A percentile compares a stretch with the other conserved stretches of the same genome.
Evolutionary conservation across 305 asterid genomes (phyloP).

Genomic region (Solanum chacoense): DNA sequence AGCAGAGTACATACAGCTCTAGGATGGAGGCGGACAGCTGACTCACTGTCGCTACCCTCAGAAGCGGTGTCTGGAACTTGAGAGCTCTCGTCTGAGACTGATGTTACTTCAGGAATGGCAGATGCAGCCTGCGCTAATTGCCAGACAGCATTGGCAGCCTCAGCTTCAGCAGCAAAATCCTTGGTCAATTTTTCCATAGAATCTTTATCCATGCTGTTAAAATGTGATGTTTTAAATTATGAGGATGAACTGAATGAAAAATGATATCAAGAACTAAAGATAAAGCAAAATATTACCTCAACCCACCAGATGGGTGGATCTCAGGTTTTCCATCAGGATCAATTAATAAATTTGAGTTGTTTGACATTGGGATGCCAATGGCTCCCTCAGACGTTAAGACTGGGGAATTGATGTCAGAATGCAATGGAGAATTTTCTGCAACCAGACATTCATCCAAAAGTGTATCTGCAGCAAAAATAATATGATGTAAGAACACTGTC

Average conservation of each 20-base stretch:
- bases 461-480: slow-evolving; percentile 39
- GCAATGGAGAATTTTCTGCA: slow-evolving; percentile 83
- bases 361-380: slow-evolving; percentile 49
- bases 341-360: slow-evolving; percentile 17
- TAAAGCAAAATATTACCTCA: slow-evolving; percentile 18
- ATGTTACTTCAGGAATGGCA: slow-evolving; percentile 56
- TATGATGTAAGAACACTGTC: not conserved
- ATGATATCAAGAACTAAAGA: slow-evolving; percentile 6
- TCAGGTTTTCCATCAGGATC: slow-evolving; percentile 54
- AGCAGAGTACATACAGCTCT: slow-evolving; percentile 67
- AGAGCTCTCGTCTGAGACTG: slow-evolving; percentile 59
- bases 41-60: slow-evolving; percentile 75
- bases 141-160: slow-evolving; percentile 95
- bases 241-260: not conserved
- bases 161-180: slow-evolving; percentile 99
- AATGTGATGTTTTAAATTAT: not conserved
- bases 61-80: slow-evolving; percentile 61
- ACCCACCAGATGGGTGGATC: slow-evolving; percentile 33
- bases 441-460: slow-evolving; percentile 77
- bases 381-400: slow-evolving; percentile 40
- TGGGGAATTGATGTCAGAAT: slow-evolving; percentile 46
- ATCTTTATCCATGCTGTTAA: slow-evolving; percentile 54
- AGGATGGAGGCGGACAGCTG: slow-evolving; percentile 89
- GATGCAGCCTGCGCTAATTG: slow-evolving; percentile 79
- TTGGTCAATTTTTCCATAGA: slow-evolving; percentile 84